Evolutionary conservation across 805 yeast species (phyloP).

Genomic region (Sugiyamaella boreocaroliniensis): DNA sequence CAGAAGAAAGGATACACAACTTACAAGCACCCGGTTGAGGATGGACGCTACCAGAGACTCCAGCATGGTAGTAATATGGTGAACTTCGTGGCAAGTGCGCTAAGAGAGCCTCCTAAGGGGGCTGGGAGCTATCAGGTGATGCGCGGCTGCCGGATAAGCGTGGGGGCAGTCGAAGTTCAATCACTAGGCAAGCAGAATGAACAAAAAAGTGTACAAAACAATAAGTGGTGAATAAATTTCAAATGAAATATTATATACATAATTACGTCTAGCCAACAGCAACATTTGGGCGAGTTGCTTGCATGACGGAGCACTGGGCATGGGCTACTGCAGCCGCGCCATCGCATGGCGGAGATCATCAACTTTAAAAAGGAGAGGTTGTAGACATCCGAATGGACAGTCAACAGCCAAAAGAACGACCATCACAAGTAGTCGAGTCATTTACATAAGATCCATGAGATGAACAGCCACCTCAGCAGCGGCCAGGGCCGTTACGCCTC

Average conservation of each 20-base stretch:
- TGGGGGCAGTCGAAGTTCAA: neutral
- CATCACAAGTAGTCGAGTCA: neutral
- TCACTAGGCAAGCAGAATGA: too few relatives aligned
- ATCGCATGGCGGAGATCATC: too few relatives aligned
- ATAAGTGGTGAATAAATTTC: too few relatives aligned
- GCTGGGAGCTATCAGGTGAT: neutral
- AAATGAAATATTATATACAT: neutral
- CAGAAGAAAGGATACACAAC: constrained; percentile 9
- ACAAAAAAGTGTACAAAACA: too few relatives aligned
- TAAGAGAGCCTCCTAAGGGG: neutral
- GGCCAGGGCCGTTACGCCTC: constrained; percentile 48
- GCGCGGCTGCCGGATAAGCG: neutral
- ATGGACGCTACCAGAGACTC: constrained; percentile 40
- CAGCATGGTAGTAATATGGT: constrained; percentile 26
- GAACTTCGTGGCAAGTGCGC: neutral
- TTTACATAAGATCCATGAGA: constrained; percentile 40
- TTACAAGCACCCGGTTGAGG: constrained; percentile 35
- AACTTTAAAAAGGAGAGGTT: too few relatives aligned
- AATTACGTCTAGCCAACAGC: neutral
- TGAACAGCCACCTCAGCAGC: constrained; percentile 48
- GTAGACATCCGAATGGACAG: neutral
- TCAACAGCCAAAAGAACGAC: neutral
- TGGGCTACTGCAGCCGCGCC: neutral
- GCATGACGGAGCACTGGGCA: neutral
- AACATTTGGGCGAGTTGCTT: neutral